Evolutionary conservation across 116 monocot genomes (phyloP).

Genomic region (Zostera marina): DNA sequence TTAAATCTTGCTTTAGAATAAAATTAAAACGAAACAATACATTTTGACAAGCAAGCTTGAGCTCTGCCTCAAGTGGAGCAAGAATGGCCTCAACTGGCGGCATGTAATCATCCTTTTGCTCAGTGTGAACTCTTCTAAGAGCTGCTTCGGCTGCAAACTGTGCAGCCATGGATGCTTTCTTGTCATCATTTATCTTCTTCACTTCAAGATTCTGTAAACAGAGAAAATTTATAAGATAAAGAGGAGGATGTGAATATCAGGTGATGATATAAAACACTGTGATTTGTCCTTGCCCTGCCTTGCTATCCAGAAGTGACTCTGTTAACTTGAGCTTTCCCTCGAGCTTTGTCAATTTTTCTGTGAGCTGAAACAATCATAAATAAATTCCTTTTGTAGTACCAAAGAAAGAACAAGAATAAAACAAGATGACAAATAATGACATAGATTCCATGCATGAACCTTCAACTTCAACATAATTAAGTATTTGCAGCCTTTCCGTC

Average conservation of each 20-base stretch:
- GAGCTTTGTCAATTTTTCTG: neutral
- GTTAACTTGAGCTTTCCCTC: conserved; percentile 2
- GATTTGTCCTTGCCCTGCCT: conserved; percentile 9
- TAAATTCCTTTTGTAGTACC: neutral
- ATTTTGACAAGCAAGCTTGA: conserved; percentile 65
- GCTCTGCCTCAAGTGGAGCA: conserved; percentile 67
- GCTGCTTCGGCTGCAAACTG: conserved; percentile 82
- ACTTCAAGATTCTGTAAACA: conserved; percentile 58
- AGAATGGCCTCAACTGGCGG: conserved; percentile 81
- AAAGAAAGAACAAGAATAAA: no score
- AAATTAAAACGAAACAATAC: conserved; percentile 9
- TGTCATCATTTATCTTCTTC: conserved; percentile 68
- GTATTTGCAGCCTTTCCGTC: no score
- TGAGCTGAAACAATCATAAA: conserved; percentile 3
- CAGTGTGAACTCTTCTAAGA: conserved; percentile 77
- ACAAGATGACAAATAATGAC: no score
- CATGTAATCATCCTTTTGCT: conserved; percentile 86
- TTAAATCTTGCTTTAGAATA: no score
- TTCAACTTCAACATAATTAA: no score
- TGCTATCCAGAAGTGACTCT: neutral
- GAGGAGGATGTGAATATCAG: neutral
- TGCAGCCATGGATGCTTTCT: conserved; percentile 55
- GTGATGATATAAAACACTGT: neutral
- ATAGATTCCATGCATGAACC: no score
- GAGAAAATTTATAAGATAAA: neutral